These are phyloP conservation scores for Chaetomiaceae sp. DNA, from an alignment of 2,329 filamentous ascomycete species.

Conservation along the genomic window DNA sequence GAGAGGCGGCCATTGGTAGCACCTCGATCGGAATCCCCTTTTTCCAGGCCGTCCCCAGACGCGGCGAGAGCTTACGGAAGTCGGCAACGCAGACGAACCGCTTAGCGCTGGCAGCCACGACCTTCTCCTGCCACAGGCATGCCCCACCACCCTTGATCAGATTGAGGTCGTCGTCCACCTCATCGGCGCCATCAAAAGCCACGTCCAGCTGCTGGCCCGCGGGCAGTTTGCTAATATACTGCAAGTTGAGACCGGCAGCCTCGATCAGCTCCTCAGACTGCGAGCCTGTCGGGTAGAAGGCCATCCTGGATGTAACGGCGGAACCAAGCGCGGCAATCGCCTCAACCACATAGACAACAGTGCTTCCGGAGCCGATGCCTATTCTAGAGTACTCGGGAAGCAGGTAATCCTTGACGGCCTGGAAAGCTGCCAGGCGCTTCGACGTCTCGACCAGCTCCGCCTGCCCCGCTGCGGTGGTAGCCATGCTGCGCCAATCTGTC, in stretches of 20 bases:
- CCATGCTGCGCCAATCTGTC: conserved; percentile 31
- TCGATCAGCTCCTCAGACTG: conserved; percentile 86
- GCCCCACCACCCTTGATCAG: conserved; percentile 97
- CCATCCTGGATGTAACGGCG: conserved; percentile 58
- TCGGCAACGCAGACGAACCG: conserved; percentile 78
- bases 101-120: conserved; percentile 78
- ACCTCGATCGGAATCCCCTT: conserved; percentile 89
- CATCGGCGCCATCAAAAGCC: conserved; percentile 93
- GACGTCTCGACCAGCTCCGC: conserved; percentile 59
- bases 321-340: conserved; percentile 63
- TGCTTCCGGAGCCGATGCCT: conserved; percentile 77
- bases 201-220: conserved; percentile 67
- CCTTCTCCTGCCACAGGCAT: conserved; percentile 97
- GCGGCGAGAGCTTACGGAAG: conserved; percentile 79
- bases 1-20: conserved; percentile 73
- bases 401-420: conserved; percentile 71
- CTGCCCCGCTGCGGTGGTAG: conserved; percentile 29
- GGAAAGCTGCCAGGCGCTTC: conserved; percentile 70
- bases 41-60: conserved; percentile 72
- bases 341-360: conserved; percentile 80
- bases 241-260: conserved; percentile 68
- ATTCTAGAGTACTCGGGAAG: conserved; percentile 57
- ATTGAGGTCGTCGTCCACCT: conserved; percentile 91
- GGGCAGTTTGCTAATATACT: conserved; percentile 69
- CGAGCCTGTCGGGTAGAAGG: conserved; percentile 88